These are phyloP conservation scores for Lachancea dasiensis DNA, from an alignment of 805 yeast species.

Conservation along the genomic window DNA sequence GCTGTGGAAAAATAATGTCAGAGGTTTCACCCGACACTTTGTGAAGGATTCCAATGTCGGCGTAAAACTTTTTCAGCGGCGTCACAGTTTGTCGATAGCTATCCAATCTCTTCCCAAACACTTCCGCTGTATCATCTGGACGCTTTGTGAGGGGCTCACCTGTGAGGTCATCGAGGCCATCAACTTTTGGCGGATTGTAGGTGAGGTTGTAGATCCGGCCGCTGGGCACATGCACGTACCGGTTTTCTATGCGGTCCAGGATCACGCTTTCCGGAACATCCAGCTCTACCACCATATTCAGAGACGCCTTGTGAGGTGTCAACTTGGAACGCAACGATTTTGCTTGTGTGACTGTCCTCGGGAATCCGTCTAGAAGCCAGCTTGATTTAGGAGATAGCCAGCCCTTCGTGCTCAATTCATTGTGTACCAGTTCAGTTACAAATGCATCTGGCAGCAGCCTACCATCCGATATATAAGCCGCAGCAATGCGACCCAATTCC, in stretches of 20 bases:
- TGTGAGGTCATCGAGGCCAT: conserved; percentile 80
- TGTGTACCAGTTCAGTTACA: conserved; percentile 53
- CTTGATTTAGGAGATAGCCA: conserved; percentile 34
- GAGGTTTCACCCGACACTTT: conserved; percentile 73
- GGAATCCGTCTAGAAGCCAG: conserved; percentile 91
- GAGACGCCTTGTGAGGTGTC: conserved; percentile 31
- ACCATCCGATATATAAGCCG: conserved; percentile 54
- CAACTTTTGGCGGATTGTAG: conserved; percentile 81
- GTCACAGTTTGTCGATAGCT: conserved; percentile 51
- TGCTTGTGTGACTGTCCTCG: conserved; percentile 77
- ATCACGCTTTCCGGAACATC: conserved; percentile 85
- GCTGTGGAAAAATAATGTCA: conserved; percentile 74
- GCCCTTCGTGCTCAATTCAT: conserved; percentile 36
- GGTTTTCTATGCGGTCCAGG: conserved; percentile 69
- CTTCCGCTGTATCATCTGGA: conserved; percentile 73
- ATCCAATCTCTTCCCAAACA: conserved; percentile 61
- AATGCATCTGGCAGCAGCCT: conserved; percentile 64
- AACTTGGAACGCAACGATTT: conserved; percentile 44
- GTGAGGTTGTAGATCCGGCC: conserved; percentile 83
- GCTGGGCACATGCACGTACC: conserved; percentile 80
- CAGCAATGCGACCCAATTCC: conserved; percentile 51
- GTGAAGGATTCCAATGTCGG: conserved; percentile 41
- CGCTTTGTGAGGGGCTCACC: conserved; percentile 82
- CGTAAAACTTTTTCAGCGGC: conserved; percentile 64
- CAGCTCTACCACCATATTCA: conserved; percentile 79